These are phyloP conservation scores for Ceriops tagal DNA, from an alignment of 345 rosid genomes.

Conservation along the genomic window DNA sequence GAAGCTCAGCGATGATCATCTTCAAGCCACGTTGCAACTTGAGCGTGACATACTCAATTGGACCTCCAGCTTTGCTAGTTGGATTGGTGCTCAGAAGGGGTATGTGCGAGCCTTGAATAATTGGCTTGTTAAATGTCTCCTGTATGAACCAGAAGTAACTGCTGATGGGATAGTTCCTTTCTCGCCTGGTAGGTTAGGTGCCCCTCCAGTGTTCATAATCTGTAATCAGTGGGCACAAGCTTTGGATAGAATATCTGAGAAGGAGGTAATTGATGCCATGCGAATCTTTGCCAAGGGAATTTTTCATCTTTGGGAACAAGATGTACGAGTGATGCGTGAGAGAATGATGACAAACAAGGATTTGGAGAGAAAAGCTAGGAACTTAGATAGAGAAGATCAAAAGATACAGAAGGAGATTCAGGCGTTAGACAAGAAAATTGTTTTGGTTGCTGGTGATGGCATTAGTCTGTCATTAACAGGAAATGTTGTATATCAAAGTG, in stretches of 20 bases:
- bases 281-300: conserved; percentile 55
- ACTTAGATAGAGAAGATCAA: conserved; percentile 73
- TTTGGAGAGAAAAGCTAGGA: conserved; percentile 55
- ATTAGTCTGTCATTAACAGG: conserved; percentile 37
- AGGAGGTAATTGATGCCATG: conserved; percentile 80
- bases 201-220: conserved; percentile 85
- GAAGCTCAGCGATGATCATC: conserved; percentile 61
- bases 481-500: conserved; percentile 61
- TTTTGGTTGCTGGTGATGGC: conserved; percentile 42
- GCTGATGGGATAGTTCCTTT: conserved; percentile 81
- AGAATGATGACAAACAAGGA: conserved; percentile 54
- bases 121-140: conserved; percentile 84
- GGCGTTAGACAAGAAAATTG: conserved; percentile 77
- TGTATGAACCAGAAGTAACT: conserved; percentile 87
- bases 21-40: conserved; percentile 61
- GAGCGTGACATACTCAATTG: conserved; percentile 76
- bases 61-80: conserved; percentile 64
- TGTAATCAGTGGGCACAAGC: conserved; percentile 96
- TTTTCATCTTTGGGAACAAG: conserved; percentile 78
- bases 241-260: conserved; percentile 71
- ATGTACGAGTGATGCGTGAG: conserved; percentile 50
- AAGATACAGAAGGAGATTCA: conserved; percentile 86
- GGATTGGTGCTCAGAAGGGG: conserved; percentile 80
- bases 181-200: conserved; percentile 93
- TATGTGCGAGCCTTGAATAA: conserved; percentile 67